Evolutionary conservation across 768 basidiomycete species (phyloP), one percentile per base, ranked within the genome.

Genomic region (Pisolithus albus): DNA sequence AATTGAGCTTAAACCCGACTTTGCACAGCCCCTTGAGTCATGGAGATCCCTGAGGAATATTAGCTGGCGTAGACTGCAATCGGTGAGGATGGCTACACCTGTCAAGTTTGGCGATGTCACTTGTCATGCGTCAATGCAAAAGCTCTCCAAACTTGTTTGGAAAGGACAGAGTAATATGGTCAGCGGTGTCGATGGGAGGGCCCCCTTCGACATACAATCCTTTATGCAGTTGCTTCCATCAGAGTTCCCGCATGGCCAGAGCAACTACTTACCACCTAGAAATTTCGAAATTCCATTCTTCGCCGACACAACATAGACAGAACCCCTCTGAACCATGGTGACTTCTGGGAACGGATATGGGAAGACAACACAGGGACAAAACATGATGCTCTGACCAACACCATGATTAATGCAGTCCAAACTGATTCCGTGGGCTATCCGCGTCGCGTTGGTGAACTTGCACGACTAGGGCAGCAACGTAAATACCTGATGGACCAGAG

Each of bases 1-100:
- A 57, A 44, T 75, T 79, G 11, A 72, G 58, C 51, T 73, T 75
- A 70, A 86, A 88, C 5, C 86, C 86, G 3, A 70, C 70, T 52
- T 72, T 72, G 36, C 72, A 65, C 13, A 89, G 71, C 6, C 74
- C 82, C 4, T 83, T 78, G 1, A 86, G 72, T n/a, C n/a, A n/a
- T n/a, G n/a, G n/a, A n/a, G n/a, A n/a, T n/a, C n/a, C n/a, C n/a
- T n/a, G n/a, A 81, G 52, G 19, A 3, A 38, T 34, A 23, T n/a
- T 11, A 24, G 24, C 26, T 45, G n/a, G 32, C 10, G 47, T 45
- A 50, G 42, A 38, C 7, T 7, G 4, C 34, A 38, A 7, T 30
- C 9, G 9, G 6, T 32, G 11, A 24, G 39, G 1, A 60, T n/a
- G 16, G 32, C 51, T 72, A 45, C 46, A 79, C 81, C 73, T 79